Percentiles rank a stretch among this genome's conserved stretches.
These are phyloP conservation scores for Hortaea sp. DNA, from an alignment of 2,329 filamentous ascomycete species.

Conservation along the genomic window DNA sequence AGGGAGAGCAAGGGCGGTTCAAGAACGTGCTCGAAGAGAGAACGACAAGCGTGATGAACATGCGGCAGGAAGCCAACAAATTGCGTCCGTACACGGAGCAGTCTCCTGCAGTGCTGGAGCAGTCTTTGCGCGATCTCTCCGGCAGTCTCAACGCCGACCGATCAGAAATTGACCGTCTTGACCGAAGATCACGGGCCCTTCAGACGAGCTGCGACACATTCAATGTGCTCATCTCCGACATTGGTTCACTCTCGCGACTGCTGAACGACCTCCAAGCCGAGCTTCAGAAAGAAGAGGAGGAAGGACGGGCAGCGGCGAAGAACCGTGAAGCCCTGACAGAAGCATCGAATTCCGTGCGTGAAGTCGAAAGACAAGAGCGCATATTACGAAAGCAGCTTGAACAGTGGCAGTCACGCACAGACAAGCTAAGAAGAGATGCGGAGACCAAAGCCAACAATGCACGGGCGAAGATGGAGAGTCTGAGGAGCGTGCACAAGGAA, in stretches of 20 bases:
- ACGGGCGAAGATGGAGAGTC: slow-evolving; percentile 80
- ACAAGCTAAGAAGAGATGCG: slow-evolving; percentile 70
- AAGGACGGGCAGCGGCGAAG: slow-evolving; percentile 65
- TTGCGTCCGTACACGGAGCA: slow-evolving; percentile 86
- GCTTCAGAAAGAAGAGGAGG: slow-evolving; percentile 82
- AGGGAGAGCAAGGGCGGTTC: slow-evolving; percentile 67
- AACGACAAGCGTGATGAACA: slow-evolving; percentile 57
- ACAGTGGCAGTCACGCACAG: slow-evolving; percentile 79
- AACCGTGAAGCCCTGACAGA: slow-evolving; percentile 84
- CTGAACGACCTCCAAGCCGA: slow-evolving; percentile 81
- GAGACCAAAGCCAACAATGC: slow-evolving; percentile 72
- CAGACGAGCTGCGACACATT: slow-evolving; percentile 92
- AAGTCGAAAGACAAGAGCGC: slow-evolving; percentile 81
- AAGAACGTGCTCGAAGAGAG: slow-evolving; percentile 63
- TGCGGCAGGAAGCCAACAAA: slow-evolving; percentile 79
- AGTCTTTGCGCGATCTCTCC: slow-evolving; percentile 69
- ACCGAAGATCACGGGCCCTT: slow-evolving; percentile 76
- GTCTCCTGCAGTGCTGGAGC: slow-evolving; percentile 73
- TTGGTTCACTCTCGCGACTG: slow-evolving; percentile 77
- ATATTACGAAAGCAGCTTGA: slow-evolving; percentile 73
- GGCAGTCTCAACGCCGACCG: slow-evolving; percentile 71
- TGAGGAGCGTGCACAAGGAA: slow-evolving; percentile 67
- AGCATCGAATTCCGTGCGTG: slow-evolving; percentile 76
- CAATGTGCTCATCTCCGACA: slow-evolving; percentile 69
- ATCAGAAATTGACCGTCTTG: slow-evolving; percentile 73